Evolutionary conservation across 2,329 filamentous ascomycete species (phyloP).

Genomic region (Cadophora malorum): DNA sequence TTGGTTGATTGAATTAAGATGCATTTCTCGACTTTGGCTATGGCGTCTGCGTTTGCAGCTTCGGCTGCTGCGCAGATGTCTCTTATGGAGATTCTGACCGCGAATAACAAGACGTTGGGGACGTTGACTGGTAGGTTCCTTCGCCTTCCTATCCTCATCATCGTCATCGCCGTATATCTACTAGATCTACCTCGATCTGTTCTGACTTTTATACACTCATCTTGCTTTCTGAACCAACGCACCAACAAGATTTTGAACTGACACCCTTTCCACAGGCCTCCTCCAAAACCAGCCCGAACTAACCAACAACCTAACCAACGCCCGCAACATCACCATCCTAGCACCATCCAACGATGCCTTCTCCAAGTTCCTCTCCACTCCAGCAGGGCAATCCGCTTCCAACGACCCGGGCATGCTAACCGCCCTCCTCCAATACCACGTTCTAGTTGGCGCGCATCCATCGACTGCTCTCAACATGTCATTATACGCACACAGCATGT

Average conservation of each 20-base stretch:
- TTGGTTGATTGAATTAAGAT: background rate
- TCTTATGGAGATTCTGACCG: slow-evolving; percentile 26
- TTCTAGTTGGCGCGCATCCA: slow-evolving; percentile 39
- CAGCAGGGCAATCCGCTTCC: slow-evolving; percentile 30
- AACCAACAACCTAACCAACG: slow-evolving; percentile 46
- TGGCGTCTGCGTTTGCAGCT: slow-evolving; percentile 18
- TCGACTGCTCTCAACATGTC: slow-evolving; percentile 41
- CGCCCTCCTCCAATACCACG: slow-evolving; percentile 42
- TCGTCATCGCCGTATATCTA: too few species aligned
- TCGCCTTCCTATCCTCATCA: background rate
- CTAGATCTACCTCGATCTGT: too few species aligned
- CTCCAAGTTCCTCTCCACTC: slow-evolving; percentile 41
- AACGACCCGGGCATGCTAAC: slow-evolving; percentile 46
- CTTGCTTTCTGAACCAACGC: background rate
- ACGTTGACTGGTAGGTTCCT: slow-evolving; percentile 27
- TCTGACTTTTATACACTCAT: background rate
- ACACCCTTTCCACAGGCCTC: slow-evolving; percentile 37
- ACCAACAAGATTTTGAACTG: background rate
- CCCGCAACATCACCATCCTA: slow-evolving; percentile 57
- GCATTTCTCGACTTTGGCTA: slow-evolving; percentile 9
- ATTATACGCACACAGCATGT: slow-evolving; percentile 50
- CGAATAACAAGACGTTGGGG: slow-evolving; percentile 29
- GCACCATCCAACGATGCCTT: slow-evolving; percentile 45
- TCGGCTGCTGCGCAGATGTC: slow-evolving; percentile 29
- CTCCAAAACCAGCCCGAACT: slow-evolving; percentile 48